Percentiles rank a stretch among this genome's conserved stretches.
These are phyloP conservation scores for Neopestalotiopsis sp. DNA, from an alignment of 2,329 filamentous ascomycete genomes.

Conservation along the genomic window DNA sequence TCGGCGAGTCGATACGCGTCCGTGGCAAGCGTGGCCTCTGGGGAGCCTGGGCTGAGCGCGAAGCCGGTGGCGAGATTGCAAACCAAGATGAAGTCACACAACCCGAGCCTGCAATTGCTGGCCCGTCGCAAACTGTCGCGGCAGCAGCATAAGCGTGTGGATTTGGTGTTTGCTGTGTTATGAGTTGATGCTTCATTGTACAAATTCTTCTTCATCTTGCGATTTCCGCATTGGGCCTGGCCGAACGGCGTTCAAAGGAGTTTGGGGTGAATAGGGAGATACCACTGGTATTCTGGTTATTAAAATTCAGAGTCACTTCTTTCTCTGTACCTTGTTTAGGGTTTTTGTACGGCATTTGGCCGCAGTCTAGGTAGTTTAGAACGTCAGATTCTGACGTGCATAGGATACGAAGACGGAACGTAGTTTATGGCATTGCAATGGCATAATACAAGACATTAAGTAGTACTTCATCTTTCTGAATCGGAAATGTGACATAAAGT, in stretches of 20 bases:
- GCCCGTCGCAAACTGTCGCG: conserved; percentile 36
- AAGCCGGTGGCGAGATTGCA: conserved; percentile 68
- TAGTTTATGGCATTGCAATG: neutral
- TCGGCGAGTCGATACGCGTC: conserved; percentile 83
- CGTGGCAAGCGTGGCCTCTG: conserved; percentile 94
- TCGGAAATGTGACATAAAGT: too few species aligned
- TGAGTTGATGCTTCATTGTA: conserved; percentile 37
- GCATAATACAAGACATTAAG: conserved; percentile 1
- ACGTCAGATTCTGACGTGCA: neutral
- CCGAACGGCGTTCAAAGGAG: conserved; percentile 37
- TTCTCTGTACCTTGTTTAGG: neutral
- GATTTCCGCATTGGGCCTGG: conserved; percentile 24
- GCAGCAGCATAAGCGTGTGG: conserved; percentile 32
- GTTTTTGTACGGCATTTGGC: neutral
- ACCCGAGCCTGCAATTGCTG: conserved; percentile 40
- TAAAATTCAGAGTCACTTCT: conserved; percentile 29
- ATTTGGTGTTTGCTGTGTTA: conserved; percentile 26
- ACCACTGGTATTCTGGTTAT: conserved; percentile 39
- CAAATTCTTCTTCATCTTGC: conserved; percentile 36
- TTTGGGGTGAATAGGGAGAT: conserved; percentile 35
- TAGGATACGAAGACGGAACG: neutral
- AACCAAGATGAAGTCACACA: conserved; percentile 49
- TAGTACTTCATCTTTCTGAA: too few species aligned
- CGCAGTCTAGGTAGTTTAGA: neutral
- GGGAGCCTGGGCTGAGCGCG: conserved; percentile 91